Percentiles rank a stretch among this genome's conserved stretches.
Conservation (phyloP, 495 filamentous ascomycete species). For the Mytilinidion resinicola region DNA sequence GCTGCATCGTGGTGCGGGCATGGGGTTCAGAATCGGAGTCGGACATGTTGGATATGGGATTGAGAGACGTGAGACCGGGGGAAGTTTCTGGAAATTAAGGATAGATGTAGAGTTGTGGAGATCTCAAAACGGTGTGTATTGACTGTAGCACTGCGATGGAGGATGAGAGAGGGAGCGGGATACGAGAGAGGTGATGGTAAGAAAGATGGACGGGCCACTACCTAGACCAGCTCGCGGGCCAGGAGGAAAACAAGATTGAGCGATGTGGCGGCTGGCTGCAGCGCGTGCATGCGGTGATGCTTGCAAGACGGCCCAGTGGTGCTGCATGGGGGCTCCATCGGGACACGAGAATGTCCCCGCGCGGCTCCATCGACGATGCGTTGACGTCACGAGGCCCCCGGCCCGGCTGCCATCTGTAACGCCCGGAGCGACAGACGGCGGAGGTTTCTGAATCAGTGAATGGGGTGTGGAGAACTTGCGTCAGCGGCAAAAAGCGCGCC, state of each 20-base stretch:
- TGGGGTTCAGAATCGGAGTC: slow-evolving; percentile 30
- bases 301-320: too few species aligned
- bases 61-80: not conserved
- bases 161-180: not conserved
- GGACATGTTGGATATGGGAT: slow-evolving; percentile 28
- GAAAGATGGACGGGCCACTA: slow-evolving; percentile 4
- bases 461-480: too few species aligned
- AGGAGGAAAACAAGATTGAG: slow-evolving; percentile 27
- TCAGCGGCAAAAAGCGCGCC: too few species aligned
- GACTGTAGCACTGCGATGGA: not conserved
- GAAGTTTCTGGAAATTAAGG: too few species aligned
- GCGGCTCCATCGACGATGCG: slow-evolving; percentile 5
- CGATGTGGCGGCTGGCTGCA: not conserved
- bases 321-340: not conserved
- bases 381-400: slow-evolving; percentile 9
- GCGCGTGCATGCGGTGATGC: not conserved
- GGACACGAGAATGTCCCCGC: not conserved
- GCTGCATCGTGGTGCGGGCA: slow-evolving; percentile 35
- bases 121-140: not conserved
- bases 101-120: too few species aligned
- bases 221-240: slow-evolving; percentile 2
- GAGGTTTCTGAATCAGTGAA: too few species aligned
- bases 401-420: too few species aligned
- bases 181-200: not conserved
- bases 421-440: too few species aligned